Evolutionary conservation across 2,329 filamentous ascomycete species (phyloP).

Genomic region (Talaromyces sp.): DNA sequence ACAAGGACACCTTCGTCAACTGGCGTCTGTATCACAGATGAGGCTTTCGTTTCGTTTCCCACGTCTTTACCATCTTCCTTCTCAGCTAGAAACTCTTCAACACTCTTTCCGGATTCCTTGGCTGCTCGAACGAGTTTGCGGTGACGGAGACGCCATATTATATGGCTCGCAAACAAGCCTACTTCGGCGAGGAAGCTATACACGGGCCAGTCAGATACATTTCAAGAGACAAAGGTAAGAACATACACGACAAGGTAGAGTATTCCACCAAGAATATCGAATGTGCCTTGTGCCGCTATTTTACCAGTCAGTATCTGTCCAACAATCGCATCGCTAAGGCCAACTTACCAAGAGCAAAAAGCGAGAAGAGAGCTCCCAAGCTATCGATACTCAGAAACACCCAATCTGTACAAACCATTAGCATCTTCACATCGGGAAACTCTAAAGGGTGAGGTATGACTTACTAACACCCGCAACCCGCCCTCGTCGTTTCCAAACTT

Average conservation of each 20-base stretch:
- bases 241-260: conserved; percentile 61
- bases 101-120: conserved; percentile 52
- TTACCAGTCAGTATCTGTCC: conserved; percentile 12
- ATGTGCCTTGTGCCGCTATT: conserved; percentile 58
- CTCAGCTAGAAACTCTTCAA: conserved; percentile 53
- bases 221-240: too few species aligned
- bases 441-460: conserved; percentile 22
- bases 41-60: background rate
- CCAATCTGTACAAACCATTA: conserved; percentile 41
- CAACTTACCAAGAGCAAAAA: conserved; percentile 57
- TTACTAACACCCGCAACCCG: conserved; percentile 61
- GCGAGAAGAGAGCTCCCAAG: conserved; percentile 61
- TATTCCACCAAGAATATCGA: conserved; percentile 61
- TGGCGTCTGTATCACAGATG: background rate
- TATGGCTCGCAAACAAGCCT: conserved; percentile 60
- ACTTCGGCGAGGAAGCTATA: conserved; percentile 56
- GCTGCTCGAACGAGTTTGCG: conserved; percentile 54
- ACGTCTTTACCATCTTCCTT: background rate
- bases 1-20: background rate
- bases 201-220: background rate
- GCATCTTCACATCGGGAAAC: conserved; percentile 23
- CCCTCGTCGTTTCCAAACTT: conserved; percentile 61
- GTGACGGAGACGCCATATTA: conserved; percentile 59
- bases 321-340: background rate
- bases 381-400: conserved; percentile 62